Base-by-base conservation (phyloP, 148 eudicot genomes). In the Rhododendron williamsianum region DNA sequence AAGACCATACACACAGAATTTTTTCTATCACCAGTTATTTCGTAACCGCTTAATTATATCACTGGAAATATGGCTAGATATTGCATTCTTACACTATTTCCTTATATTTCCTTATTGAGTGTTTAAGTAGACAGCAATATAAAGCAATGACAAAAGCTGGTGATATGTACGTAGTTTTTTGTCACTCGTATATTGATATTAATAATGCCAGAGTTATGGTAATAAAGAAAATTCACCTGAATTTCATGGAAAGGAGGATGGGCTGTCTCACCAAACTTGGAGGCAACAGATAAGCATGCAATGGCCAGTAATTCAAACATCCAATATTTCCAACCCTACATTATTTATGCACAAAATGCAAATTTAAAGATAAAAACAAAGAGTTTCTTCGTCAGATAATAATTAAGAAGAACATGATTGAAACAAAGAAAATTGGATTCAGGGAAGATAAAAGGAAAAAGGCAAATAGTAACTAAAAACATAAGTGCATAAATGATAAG, bases 281-380 rank as follows among this genome's bases (percentile, higher is more conserved):
- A 72, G 30, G 92, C 91, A 43, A 87, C 79, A 12, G 92, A 91
- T 86, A 91, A 82, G 60, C 90, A 91, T 38, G 92, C 91, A 63
- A 89, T 77, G 19, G 90, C 83, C 5, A 91, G 86, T 67, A 91
- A 82, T 46, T 87, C 90, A 33, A 89, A 78, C 88, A 84, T 86
- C 92, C 90, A 87, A 45, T 45, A 33, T 41, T 86, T 84, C 88
- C 89, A 87, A 0, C 85, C 88, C 91, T 91, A 46, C 25, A 54
- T 41, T 54, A 54, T 54, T 54, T 46, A 46, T 46, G 49, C 11
- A 46, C 10, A 46, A 46, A 46, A 46, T 46, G 49, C 2, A 46
- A 46, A 46, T 46, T 46, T 46, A 46, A 46, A 46, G 11, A 46
- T 9, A 46, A 46, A 46, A 46, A 46, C 2, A 46, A 9, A 46